Conservation (phyloP, 768 basidiomycete species). For the Boletales sp. region DNA sequence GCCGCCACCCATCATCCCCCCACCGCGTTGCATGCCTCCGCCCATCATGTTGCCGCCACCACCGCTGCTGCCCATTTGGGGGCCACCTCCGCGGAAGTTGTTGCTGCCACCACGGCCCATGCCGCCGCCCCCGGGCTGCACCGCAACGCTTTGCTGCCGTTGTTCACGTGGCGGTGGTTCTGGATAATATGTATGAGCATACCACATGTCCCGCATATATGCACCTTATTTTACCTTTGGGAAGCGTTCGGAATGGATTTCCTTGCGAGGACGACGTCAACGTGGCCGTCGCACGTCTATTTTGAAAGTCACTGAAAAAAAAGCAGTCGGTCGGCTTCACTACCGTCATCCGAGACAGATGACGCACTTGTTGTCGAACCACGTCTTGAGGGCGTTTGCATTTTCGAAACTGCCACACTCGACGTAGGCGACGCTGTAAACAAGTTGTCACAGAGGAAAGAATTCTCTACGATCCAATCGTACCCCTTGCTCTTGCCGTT, state of each 20-base stretch:
- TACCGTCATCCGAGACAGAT: background rate
- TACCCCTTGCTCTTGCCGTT: conserved; percentile 99
- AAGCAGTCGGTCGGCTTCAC: no score
- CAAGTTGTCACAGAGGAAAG: background rate
- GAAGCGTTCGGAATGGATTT: conserved; percentile 91
- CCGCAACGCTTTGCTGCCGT: conserved; percentile 26
- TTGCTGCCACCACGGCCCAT: conserved; percentile 35
- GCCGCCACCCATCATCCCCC: no score
- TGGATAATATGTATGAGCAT: conserved; percentile 21
- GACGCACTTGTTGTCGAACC: conserved; percentile 82
- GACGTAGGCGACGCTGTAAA: conserved; percentile 75
- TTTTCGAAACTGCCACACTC: conserved; percentile 70
- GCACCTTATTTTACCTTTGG: conserved; percentile 61
- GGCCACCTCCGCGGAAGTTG: conserved; percentile 33
- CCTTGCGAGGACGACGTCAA: conserved; percentile 70
- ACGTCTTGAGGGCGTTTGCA: conserved; percentile 68
- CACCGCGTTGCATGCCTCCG: no score
- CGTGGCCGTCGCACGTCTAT: conserved; percentile 71
- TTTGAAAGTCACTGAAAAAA: conserved; percentile 73
- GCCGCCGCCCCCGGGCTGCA: conserved; percentile 24
- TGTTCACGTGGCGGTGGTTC: conserved; percentile 74
- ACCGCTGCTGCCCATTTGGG: conserved; percentile 37
- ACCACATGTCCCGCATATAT: background rate
- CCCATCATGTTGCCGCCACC: no score
- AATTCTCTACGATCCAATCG: conserved; percentile 21